A percentile compares a stretch with the other conserved stretches of the same genome.
These are phyloP conservation scores for Zalaria sp. DNA, from an alignment of 2,329 filamentous ascomycete genomes.

Conservation along the genomic window DNA sequence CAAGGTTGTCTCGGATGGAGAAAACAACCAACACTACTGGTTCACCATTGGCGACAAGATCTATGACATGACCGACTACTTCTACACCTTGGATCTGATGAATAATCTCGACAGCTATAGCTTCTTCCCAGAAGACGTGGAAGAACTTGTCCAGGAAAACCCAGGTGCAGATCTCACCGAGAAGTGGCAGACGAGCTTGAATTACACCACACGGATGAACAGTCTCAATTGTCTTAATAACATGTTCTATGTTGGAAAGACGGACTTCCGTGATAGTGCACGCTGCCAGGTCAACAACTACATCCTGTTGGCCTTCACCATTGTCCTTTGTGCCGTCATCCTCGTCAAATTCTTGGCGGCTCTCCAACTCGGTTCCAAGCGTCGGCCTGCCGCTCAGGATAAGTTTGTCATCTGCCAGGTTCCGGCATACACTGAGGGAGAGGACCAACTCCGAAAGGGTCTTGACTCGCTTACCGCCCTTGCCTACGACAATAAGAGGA, in stretches of 20 bases:
- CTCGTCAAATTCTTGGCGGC: conserved; percentile 81
- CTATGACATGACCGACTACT: conserved; percentile 89
- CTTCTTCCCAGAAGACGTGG: conserved; percentile 59
- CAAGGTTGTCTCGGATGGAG: conserved; percentile 50
- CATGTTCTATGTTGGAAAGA: conserved; percentile 66
- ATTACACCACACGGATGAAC: conserved; percentile 42
- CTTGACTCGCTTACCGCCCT: conserved; percentile 88
- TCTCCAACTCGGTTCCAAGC: conserved; percentile 84
- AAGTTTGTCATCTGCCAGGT: conserved; percentile 99
- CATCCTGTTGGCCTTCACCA: conserved; percentile 74
- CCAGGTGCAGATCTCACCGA: conserved; percentile 65
- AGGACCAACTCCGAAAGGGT: conserved; percentile 85
- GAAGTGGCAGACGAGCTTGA: background rate
- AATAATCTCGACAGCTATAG: conserved; percentile 44
- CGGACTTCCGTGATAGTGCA: conserved; percentile 67
- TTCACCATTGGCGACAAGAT: conserved; percentile 61
- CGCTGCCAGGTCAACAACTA: conserved; percentile 83
- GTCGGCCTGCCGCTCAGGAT: conserved; percentile 78
- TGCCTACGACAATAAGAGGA: conserved; percentile 96
- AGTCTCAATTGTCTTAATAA: conserved; percentile 71
- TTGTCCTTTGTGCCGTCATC: conserved; percentile 70
- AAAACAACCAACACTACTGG: conserved; percentile 59
- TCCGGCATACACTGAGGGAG: conserved; percentile 93
- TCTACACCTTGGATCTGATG: conserved; percentile 51
- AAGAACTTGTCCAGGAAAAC: conserved; percentile 56